Base-by-base conservation (phyloP, 1,284 basidiomycete species). In the Gomphus bonarii region DNA sequence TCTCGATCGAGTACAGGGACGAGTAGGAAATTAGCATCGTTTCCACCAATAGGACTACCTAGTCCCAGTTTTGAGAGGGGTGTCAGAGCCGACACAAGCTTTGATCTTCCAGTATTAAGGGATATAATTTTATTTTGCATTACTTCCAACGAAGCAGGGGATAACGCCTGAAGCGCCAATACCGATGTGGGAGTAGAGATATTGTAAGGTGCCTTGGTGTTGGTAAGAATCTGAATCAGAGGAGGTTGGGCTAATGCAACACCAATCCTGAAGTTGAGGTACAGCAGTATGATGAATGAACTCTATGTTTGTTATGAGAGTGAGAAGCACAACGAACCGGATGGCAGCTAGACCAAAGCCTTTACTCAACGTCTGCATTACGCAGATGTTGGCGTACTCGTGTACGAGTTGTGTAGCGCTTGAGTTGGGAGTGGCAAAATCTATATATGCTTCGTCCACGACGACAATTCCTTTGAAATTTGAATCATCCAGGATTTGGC, bases 181-280 rank as follows among this genome's bases (percentile, higher is more conserved):
- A 82, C 75, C 7, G 95, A 91, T 2, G 93, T 92, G 0, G 94
- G 94, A 0, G 88, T 81, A 12, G 94, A 95, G 63, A 99, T 86
- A 70, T 97, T 97, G 77, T 99, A 99, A 0, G 95, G 95, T 0
- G 95, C 97, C 71, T 99, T 99, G 54, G 95, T 91, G 70, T 98
- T 99, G 65, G 85, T 85, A 60, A 99, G 81, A 63, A 98, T 81
- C 67, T 95, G 95, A 50, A 97, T 86, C 18, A 98, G 74, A 0
- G 90, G 83, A 0, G 92, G 92, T 62, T 95, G 88, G 2, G 92
- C 91, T 60, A 97, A 75, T 0, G 93, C 92, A 58, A 95, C 82
- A 2, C 97, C 95, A 28, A 99, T 74, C 49, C 92, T n/a, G n/a
- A n/a, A n/a, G n/a, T n/a, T 94, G 62, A 5, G 12, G 25, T 3